Base-by-base conservation (phyloP, 345 rosid species). In the Citrus cavaleriei region DNA sequence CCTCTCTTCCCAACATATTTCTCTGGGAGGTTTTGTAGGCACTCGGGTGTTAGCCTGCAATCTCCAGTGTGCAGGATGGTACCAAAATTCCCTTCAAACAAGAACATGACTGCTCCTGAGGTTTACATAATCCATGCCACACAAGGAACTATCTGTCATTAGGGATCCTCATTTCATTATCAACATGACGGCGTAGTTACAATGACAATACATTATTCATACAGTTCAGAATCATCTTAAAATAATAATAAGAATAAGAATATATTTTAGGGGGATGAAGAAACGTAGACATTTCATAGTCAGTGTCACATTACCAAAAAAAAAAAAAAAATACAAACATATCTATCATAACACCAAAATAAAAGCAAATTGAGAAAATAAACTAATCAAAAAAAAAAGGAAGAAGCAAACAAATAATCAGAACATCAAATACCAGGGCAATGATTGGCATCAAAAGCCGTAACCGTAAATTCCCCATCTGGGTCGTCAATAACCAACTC, bases 41-140 rank as follows among this genome's bases (percentile, higher is more conserved):
- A 92, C 78, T 92, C 97, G 0, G 80, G 80, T 34, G 92, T 91
- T 81, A 95, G 91, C 87, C 98, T 90, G 85, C 97, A 92, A 84
- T 95, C 98, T 84, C 98, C 98, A 27, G 97, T 89, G 87, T 93
- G 97, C 83, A 93, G 89, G 78, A 95, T 87, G 72, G 87, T 90
- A 78, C 98, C 98, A 63, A 93, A 95, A 77, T 74, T 78, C 27
- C 98, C 98, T 86, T 93, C 94, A 80, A 95, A 93, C 86, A 95
- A 85, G 89, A 92, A 93, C 98, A 91, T 93, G n/a, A 92, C 94
- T 54, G 98, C 97, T 83, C 98, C 98, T 92, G 92, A 80, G 78
- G 83, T 87, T 85, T 73, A 81, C 24, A 77, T 73, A 5, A 78
- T 64, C 74, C 79, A 83, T 80, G 64, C 79, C 83, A 81, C 76